A percentile compares a stretch with the other conserved stretches of the same genome.
phyloP scores from a whole-genome alignment of 208 protist species.

The Acanthamoeba sp. region DNA sequence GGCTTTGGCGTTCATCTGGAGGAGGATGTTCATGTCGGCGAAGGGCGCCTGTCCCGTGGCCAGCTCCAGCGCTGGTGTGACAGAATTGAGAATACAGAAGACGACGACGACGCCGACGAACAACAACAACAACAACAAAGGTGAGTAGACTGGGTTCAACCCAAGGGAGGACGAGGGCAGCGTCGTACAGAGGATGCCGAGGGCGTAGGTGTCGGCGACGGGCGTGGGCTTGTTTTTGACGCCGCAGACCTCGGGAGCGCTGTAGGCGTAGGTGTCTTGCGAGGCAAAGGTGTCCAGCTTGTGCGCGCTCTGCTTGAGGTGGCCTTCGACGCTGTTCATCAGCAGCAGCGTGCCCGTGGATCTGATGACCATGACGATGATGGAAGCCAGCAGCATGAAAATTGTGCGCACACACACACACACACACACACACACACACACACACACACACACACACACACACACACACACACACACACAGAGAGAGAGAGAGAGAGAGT shows the following conservation, averaged over 20 bases:
- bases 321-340: slow-evolving; percentile 19
- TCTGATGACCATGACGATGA: not conserved
- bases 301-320: not conserved
- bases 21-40: not conserved
- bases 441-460: too few relatives aligned
- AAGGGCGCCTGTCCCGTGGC: slow-evolving; percentile 4
- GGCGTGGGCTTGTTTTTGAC: slow-evolving; percentile 20
- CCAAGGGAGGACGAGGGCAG: not conserved
- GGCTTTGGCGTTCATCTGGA: not conserved
- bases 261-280: not conserved
- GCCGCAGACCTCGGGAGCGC: slow-evolving; percentile 1
- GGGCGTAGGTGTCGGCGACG: not conserved
- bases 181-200: not conserved
- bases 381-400: too few relatives aligned
- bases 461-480: too few relatives aligned
- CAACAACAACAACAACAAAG: too few relatives aligned
- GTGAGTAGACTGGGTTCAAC: not conserved
- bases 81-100: too few relatives aligned
- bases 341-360: not conserved
- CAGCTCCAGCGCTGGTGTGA: not conserved
- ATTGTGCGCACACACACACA: too few relatives aligned
- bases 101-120: too few relatives aligned
- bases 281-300: slow-evolving; percentile 9
- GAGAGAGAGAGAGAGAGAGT: too few relatives aligned
- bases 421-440: too few relatives aligned